phyloP scores from a whole-genome alignment of 768 basidiomycete species.

The Saitozyma sp. region DNA sequence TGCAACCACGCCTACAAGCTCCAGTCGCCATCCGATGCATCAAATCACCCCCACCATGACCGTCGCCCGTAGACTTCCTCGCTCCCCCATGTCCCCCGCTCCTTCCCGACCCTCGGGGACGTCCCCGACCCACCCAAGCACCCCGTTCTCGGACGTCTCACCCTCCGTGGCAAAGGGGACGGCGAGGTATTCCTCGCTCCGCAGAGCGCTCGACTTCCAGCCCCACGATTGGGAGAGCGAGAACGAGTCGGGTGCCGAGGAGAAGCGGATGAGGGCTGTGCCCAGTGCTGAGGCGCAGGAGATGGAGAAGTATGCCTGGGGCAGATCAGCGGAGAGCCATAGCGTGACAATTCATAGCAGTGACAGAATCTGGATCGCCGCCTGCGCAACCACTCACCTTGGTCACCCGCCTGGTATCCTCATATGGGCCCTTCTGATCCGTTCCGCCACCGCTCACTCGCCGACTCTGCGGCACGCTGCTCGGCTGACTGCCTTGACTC shows the following conservation, averaged over 20 bases:
- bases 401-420: conserved; percentile 37
- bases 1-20: too few relatives aligned
- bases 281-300: conserved; percentile 79
- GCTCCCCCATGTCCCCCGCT: conserved; percentile 25
- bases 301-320: conserved; percentile 76
- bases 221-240: conserved; percentile 87
- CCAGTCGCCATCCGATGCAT: too few relatives aligned
- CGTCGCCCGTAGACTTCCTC: conserved; percentile 69
- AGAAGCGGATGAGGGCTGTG: conserved; percentile 76
- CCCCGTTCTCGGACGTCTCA: conserved; percentile 43
- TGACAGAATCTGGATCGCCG: neutral
- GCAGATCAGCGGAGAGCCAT: conserved; percentile 47
- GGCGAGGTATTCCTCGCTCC: conserved; percentile 58
- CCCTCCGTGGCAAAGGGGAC: conserved; percentile 20
- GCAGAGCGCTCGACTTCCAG: conserved; percentile 71
- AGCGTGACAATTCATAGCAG: conserved; percentile 22
- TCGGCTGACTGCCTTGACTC: too few relatives aligned
- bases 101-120: conserved; percentile 35
- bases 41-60: conserved; percentile 75
- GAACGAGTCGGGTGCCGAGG: conserved; percentile 82
- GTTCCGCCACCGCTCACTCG: neutral
- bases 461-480: too few relatives aligned
- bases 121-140: conserved; percentile 55
- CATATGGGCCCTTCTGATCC: conserved; percentile 18
- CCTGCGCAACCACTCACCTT: conserved; percentile 27